These are phyloP conservation scores for Nicotiana rustica DNA, from an alignment of 305 asterid species.

Conservation along the genomic window DNA sequence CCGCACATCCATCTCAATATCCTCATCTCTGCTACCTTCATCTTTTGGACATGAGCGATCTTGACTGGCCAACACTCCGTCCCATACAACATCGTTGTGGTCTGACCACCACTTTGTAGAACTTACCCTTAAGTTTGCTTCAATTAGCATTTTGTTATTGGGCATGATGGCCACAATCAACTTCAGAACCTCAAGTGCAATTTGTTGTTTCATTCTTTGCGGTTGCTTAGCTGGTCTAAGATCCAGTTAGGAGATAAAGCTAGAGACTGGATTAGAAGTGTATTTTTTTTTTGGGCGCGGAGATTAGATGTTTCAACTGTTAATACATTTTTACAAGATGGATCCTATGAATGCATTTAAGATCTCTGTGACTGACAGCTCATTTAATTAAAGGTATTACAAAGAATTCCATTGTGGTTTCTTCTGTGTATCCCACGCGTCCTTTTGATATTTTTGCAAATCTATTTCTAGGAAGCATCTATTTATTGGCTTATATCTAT, in stretches of 20 bases:
- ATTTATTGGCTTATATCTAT: background rate
- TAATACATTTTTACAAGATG: background rate
- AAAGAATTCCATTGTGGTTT: background rate
- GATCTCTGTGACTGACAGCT: background rate
- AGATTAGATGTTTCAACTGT: background rate
- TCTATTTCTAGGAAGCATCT: background rate
- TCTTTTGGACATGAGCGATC: too few species aligned
- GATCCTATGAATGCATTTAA: background rate
- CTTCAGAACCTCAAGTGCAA: constrained; percentile 25
- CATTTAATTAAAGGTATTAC: background rate
- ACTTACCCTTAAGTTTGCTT: too few species aligned
- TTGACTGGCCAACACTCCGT: too few species aligned
- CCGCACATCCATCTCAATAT: too few species aligned
- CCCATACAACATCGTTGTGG: too few species aligned
- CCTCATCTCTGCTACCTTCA: too few species aligned
- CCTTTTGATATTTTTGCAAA: background rate
- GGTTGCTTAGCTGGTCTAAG: background rate
- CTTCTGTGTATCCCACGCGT: background rate
- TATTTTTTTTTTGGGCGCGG: background rate
- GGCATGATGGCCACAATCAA: background rate
- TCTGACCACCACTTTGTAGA: too few species aligned
- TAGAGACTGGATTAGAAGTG: background rate
- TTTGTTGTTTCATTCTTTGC: constrained; percentile 2
- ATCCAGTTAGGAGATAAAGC: background rate
- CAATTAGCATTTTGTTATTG: background rate